Evolutionary conservation across 2,329 filamentous ascomycete genomes (phyloP), one percentile per base, ranked within the genome.

Genomic region (Colletotrichum tanaceti): DNA sequence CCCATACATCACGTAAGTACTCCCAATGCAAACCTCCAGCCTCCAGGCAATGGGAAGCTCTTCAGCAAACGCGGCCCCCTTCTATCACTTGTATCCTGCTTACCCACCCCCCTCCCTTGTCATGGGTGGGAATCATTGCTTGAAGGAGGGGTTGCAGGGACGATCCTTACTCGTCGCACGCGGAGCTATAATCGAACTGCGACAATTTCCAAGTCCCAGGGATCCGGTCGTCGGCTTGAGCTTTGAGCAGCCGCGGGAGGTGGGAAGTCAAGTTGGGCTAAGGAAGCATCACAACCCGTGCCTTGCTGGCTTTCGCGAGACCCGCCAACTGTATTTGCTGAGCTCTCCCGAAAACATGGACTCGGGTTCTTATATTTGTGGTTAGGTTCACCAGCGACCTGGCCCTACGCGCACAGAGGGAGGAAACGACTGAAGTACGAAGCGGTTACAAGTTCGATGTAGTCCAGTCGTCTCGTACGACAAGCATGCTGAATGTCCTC

Each of bases 281-380:
- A 32, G 52, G 46, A 39, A 46, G 49, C 39, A 49, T 62, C 64
- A 65, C 60, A 67, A 59, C 55, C n/a, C 38, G 52, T 50, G 9
- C 57, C 18, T 47, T 38, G 41, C 55, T n/a, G 47, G n/a, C 61
- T 50, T 49, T 65, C 43, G 54, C 43, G 22, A 52, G 38, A 57
- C 18, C 32, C 22, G 24, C n/a, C 35, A 44, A 24, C 38, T 16
- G 32, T 46, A 57, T 22, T 52, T 39, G 44, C 38, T 39, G 63
- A 65, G 39, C 53, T 52, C 63, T 69, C 49, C 70, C 70, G 55
- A 60, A 65, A 70, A 71, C 64, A 50, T 54, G 70, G 64, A 58
- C 65, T 71, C 69, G 70, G 70, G 50, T 71, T 65, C 53, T 50
- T 58, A n/a, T 35, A 32, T 35, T 24, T 22, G 46, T 63, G 22